Base-by-base conservation (phyloP, 2,329 filamentous ascomycete species). In the Fusarium palustre region DNA sequence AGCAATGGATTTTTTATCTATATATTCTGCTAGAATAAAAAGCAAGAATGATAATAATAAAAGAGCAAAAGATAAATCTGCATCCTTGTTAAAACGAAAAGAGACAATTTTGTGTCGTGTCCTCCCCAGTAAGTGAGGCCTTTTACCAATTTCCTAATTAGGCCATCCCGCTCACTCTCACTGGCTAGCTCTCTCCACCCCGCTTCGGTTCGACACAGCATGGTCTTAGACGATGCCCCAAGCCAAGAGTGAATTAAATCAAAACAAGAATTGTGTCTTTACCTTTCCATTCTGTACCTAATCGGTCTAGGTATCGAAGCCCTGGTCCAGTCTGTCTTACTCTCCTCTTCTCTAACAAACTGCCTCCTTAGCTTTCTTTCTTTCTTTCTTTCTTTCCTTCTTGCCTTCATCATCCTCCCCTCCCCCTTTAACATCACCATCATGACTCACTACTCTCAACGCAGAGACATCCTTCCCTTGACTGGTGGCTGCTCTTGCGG, bases 401-500 rank as follows among this genome's bases (percentile, higher is more conserved):
- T 38, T 36, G 39, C 31, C 48, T 25, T 31, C 20, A 5, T 55
- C 30, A 9, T 20, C 9, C 20, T 36, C 46, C 42, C 34, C 52
- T 38, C 38, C 25, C 25, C 47, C 8, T 38, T 58, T 30, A 41
- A 48, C 42, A 53, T 28, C 24, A 24, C 39, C 59, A 59, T 18
- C 33, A 72, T 62, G 66, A 20, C 68, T 49, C 73, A 75, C 59
- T 76, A 75, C 72, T 69, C 72, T 13, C 49, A 74, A 43, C 72
- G 65, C 22, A 57, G 68, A 43, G 50, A 71, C 53, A 62, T 74
- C 54, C 72, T 77, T 60, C 76, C 76, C 64, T 71, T 81, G 64
- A 59, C 75, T 33, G 79, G 79, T 59, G 89, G 88, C 60, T 92
- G 92, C 76, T 86, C 87, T 54, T 92, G 90, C 77, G 89, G 89